Base-by-base conservation (phyloP, 2,329 filamentous ascomycete genomes). In the Seiridium cupressi region DNA sequence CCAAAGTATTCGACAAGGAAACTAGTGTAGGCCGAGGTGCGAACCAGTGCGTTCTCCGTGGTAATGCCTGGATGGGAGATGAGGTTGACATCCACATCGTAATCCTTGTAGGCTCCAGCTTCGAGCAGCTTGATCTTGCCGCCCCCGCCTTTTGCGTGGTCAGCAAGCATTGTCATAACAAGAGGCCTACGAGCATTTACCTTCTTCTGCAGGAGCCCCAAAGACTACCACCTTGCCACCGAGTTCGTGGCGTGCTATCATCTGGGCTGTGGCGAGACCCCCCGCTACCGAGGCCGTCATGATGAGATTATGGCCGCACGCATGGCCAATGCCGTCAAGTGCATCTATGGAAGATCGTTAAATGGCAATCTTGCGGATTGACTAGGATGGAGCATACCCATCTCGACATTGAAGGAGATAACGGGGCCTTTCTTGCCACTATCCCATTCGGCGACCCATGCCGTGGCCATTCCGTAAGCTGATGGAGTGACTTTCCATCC, bases 301-400 rank as follows among this genome's bases (percentile, higher is more conserved):
- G 58, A 84, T 84, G 44, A 84, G 74, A 62, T 84, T 84, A 69
- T 84, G 82, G 3, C 83, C 82, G 59, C 82, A 85, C 6, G 81
- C 80, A 64, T 84, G 81, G 42, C 81, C 81, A 6, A 84, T 74
- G 1, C 74, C 77, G 1, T 81, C 78, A 3, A 84, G 73, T 3
- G 81, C 80, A 64, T 84, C 79, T 79, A 36, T 9, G 35, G 51
- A 11, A 26, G 34, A 44, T 31, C 32, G 13, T 56, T 18, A 11
- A 31, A 38, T 18, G 31, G 26, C 8, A 3, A 7, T 18, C 31
- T 5, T 6, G 31, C n/a, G 8, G 32, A 18, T 5, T n/a, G 48
- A 8, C 6, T 13, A 18, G 9, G 34, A 53, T n/a, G 7, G 38
- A 26, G n/a, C 69, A 44, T 53, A 77, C 76, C 76, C 79, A 77